phyloP scores from a whole-genome alignment of 257 asterid species.

The Solanum neorickii region DNA sequence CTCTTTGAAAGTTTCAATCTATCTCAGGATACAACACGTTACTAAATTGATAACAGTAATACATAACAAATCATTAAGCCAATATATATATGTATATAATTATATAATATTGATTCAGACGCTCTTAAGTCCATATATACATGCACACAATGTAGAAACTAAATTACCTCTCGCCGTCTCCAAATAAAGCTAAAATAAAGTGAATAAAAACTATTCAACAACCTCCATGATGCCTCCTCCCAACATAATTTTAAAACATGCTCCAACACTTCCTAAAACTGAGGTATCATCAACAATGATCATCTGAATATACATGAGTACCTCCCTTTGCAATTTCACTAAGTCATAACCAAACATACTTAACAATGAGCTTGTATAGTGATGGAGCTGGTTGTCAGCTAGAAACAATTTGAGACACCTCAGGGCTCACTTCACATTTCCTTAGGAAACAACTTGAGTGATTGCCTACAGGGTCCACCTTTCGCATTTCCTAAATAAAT shows the following conservation, averaged over 20 bases:
- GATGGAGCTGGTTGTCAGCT: not conserved
- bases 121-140: not conserved
- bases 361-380: not conserved
- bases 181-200: not conserved
- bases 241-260: not conserved
- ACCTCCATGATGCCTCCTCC: not conserved
- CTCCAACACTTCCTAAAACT: not conserved
- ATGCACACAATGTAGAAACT: not conserved
- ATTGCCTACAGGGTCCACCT: not conserved
- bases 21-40: not conserved
- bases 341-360: not conserved
- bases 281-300: not conserved
- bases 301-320: not conserved
- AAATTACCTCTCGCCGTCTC: not conserved
- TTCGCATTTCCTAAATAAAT: not conserved
- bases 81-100: not conserved
- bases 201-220: not conserved
- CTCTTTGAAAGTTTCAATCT: not conserved
- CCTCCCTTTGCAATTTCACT: not conserved
- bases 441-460: not conserved
- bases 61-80: not conserved
- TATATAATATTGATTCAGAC: not conserved
- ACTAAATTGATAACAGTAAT: not conserved
- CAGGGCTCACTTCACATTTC: not conserved
- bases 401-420: not conserved